phyloP scores from a whole-genome alignment of 1,139 yeast species.

The Hansenula anomala region DNA sequence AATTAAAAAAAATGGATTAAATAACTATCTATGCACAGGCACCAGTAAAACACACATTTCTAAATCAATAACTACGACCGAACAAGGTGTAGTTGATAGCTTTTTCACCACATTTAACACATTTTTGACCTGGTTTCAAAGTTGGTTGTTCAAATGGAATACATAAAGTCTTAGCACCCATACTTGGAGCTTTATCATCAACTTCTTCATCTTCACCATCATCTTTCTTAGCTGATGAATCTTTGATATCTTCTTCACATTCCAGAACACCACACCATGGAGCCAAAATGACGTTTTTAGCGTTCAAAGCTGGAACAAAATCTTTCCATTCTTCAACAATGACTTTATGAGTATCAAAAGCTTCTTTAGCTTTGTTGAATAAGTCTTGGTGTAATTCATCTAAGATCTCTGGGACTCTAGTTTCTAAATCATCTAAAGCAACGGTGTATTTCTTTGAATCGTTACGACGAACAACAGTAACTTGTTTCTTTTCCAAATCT shows the following conservation, averaged over 20 bases:
- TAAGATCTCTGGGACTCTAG: slow-evolving; percentile 68
- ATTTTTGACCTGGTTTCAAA: slow-evolving; percentile 72
- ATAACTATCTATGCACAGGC: no score
- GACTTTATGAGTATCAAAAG: slow-evolving; percentile 79
- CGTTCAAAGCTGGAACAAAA: slow-evolving; percentile 88
- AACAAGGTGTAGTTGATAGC: slow-evolving; percentile 89
- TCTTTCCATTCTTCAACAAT: slow-evolving; percentile 82
- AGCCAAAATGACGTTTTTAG: slow-evolving; percentile 81
- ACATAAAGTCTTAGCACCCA: slow-evolving; percentile 99
- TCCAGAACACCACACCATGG: slow-evolving; percentile 97
- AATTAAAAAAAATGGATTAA: no score
- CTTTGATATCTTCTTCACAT: slow-evolving; percentile 97
- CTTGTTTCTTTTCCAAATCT: slow-evolving; percentile 77
- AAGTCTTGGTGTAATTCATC: slow-evolving; percentile 77
- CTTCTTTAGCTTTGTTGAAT: slow-evolving; percentile 72
- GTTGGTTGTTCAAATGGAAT: slow-evolving; percentile 91
- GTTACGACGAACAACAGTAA: slow-evolving; percentile 90
- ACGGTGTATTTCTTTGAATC: slow-evolving; percentile 71
- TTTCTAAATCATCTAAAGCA: slow-evolving; percentile 58
- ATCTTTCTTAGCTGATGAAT: slow-evolving; percentile 76
- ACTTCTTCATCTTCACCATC: slow-evolving; percentile 79
- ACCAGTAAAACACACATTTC: no score
- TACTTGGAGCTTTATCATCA: slow-evolving; percentile 95
- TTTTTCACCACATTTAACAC: slow-evolving; percentile 74
- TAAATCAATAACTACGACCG: slow-evolving; percentile 78